A percentile compares a stretch with the other conserved stretches of the same genome.
phyloP scores from a whole-genome alignment of 345 rosid species.

The Pistacia vera region DNA sequence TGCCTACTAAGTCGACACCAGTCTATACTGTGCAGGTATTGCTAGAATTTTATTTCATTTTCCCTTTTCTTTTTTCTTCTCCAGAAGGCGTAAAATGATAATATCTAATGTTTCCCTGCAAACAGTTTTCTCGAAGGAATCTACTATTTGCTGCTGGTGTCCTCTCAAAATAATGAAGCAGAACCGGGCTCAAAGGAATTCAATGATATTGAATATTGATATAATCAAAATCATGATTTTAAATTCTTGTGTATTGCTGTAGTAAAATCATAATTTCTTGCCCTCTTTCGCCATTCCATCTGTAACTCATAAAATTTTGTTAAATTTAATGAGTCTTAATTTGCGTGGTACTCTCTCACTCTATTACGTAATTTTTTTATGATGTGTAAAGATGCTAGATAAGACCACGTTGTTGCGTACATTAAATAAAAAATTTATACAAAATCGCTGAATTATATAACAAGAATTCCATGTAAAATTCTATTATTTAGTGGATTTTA shows the following conservation, averaged over 20 bases:
- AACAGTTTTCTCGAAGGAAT: slow-evolving; percentile 87
- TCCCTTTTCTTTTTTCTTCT: neutral
- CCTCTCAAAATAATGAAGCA: slow-evolving; percentile 43
- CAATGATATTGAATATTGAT: neutral
- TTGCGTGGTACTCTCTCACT: no score
- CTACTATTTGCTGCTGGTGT: slow-evolving; percentile 87
- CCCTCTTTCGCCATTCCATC: neutral
- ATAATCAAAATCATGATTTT: neutral
- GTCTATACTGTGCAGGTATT: slow-evolving; percentile 70
- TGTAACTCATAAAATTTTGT: neutral
- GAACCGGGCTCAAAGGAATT: neutral
- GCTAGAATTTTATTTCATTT: neutral
- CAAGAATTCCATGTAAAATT: no score
- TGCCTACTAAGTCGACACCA: slow-evolving; percentile 84
- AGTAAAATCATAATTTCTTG: neutral
- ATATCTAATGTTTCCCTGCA: neutral
- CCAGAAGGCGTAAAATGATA: neutral
- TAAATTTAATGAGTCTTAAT: neutral
- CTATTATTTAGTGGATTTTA: no score
- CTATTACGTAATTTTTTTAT: no score
- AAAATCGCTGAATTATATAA: no score
- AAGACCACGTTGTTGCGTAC: no score
- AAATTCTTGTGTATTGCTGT: neutral
- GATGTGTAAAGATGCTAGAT: no score
- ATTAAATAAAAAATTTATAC: no score